phyloP scores from a whole-genome alignment of 352 stramenopile species.

The Phytophthora fragariae region DNA sequence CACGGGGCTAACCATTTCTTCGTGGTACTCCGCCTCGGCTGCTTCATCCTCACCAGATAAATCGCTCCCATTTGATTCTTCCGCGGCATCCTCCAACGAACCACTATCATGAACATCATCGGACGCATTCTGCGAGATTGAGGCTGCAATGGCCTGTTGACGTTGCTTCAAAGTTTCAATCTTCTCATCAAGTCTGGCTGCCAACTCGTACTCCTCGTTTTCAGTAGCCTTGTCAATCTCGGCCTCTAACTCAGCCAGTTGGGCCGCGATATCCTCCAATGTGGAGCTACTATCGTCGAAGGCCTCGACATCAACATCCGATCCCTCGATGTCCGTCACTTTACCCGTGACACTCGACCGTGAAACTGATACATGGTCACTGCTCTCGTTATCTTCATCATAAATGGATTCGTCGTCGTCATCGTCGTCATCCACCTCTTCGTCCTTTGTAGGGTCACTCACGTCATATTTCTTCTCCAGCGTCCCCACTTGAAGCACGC shows the following conservation, averaged over 20 bases:
- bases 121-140: constrained; percentile 28
- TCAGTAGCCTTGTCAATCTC: constrained; percentile 82
- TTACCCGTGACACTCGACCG: constrained; percentile 36
- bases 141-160: constrained; percentile 51
- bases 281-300: constrained; percentile 40
- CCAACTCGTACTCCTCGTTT: constrained; percentile 85
- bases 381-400: constrained; percentile 47
- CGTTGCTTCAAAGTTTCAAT: constrained; percentile 67
- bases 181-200: constrained; percentile 78
- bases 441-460: constrained; percentile 57
- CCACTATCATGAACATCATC: constrained; percentile 22
- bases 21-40: constrained; percentile 34
- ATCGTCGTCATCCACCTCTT: constrained; percentile 58
- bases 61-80: constrained; percentile 34
- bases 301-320: constrained; percentile 34
- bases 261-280: constrained; percentile 65
- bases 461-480: constrained; percentile 83
- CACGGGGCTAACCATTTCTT: constrained; percentile 51
- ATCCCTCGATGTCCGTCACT: constrained; percentile 31
- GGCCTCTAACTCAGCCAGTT: constrained; percentile 67
- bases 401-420: constrained; percentile 63
- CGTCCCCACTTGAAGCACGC: constrained; percentile 61
- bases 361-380: constrained; percentile 13
- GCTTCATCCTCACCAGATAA: constrained; percentile 32
- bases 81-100: constrained; percentile 15